phyloP scores from a whole-genome alignment of 2,329 filamentous ascomycete genomes.

The Sordariomycetes sp. region DNA sequence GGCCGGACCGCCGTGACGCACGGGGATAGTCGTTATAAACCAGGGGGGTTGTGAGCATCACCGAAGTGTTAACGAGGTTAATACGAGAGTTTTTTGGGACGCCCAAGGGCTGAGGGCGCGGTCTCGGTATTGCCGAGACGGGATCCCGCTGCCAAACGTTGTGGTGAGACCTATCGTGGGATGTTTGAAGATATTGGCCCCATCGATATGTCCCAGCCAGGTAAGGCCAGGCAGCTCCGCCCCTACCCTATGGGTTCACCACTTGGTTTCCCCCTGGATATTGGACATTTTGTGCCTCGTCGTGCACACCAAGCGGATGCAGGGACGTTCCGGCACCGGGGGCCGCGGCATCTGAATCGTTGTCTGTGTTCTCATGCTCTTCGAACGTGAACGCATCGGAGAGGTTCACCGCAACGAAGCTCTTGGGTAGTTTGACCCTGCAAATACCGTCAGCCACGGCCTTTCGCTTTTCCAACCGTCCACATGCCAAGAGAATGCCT shows the following conservation, averaged over 20 bases:
- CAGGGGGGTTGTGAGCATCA: no score
- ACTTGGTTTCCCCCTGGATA: background rate
- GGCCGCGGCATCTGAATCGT: background rate
- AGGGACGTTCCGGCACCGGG: background rate
- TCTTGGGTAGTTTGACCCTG: conserved; percentile 57
- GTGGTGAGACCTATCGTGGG: no score
- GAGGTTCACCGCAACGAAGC: conserved; percentile 53
- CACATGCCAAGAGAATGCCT: conserved; percentile 1
- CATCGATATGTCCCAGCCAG: background rate
- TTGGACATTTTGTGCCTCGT: background rate
- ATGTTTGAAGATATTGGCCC: no score
- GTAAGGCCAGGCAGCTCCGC: background rate
- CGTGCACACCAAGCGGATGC: background rate
- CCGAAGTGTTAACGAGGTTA: background rate
- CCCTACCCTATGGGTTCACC: background rate
- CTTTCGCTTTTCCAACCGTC: background rate
- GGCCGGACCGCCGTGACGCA: no score
- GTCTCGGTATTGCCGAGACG: background rate
- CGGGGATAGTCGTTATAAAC: no score
- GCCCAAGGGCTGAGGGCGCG: background rate
- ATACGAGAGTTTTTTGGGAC: background rate
- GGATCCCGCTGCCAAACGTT: background rate
- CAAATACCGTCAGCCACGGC: background rate
- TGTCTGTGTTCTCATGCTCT: conserved; percentile 32
- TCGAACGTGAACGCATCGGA: conserved; percentile 53